phyloP scores from a whole-genome alignment of 176 grass and related monocot genomes.

The Miscanthus lutarioriparius region DNA sequence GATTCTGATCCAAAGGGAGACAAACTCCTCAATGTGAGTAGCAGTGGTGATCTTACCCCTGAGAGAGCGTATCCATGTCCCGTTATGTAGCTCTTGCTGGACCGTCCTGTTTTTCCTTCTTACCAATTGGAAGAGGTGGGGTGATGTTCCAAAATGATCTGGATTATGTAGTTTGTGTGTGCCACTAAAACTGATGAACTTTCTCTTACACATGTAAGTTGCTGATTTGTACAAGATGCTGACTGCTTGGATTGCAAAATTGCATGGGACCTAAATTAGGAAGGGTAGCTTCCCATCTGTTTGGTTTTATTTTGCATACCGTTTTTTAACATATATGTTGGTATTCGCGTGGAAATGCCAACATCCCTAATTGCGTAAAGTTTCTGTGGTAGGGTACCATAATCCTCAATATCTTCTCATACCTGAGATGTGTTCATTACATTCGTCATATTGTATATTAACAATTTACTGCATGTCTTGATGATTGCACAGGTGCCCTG shows the following conservation, averaged over 20 bases:
- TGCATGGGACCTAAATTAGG: not conserved
- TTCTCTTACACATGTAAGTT: not conserved
- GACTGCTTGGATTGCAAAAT: not conserved
- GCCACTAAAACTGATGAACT: not conserved
- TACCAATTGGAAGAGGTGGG: no score
- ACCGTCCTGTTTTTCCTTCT: no score
- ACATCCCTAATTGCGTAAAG: not conserved
- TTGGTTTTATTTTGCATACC: not conserved
- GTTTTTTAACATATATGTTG: not conserved
- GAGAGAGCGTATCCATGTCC: no score
- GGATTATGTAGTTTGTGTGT: not conserved
- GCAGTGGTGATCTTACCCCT: no score
- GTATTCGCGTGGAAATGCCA: not conserved
- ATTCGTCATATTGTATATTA: not conserved
- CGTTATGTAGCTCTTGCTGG: no score
- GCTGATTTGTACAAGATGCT: not conserved
- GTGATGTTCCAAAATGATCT: not conserved
- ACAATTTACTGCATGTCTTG: slow-evolving; percentile 1
- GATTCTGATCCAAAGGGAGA: no score
- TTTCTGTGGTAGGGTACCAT: not conserved
- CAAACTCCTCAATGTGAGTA: no score
- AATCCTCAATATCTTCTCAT: not conserved
- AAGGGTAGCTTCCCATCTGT: not conserved
- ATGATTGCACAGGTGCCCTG: not conserved
- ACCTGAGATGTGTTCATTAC: not conserved